Conservation (phyloP, 116 monocot species). For the Iris pallida region DNA sequence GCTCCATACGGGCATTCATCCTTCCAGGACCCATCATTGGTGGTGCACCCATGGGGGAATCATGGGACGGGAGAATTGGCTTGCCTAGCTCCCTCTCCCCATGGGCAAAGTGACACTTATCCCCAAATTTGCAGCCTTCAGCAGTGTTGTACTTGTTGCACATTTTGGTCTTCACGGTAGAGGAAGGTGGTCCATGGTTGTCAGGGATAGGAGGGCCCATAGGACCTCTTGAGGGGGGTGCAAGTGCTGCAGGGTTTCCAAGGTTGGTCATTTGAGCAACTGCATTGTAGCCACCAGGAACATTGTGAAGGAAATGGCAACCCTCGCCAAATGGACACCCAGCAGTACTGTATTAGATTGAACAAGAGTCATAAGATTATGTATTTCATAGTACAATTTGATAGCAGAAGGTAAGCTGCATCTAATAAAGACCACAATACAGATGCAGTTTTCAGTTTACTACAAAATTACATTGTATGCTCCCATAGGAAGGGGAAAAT, state of each 20-base stretch:
- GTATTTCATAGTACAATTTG: no score
- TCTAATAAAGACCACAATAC: no score
- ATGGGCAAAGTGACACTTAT: slow-evolving; percentile 84
- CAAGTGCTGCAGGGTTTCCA: slow-evolving; percentile 29
- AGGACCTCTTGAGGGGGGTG: slow-evolving; percentile 34
- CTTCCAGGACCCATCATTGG: slow-evolving; percentile 12
- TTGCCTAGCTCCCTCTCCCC: slow-evolving; percentile 72
- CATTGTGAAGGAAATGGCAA: slow-evolving; percentile 89
- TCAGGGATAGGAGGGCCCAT: slow-evolving; percentile 18
- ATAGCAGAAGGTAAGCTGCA: no score
- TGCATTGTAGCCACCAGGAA: slow-evolving; percentile 79
- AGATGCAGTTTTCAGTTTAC: no score
- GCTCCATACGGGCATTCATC: slow-evolving; percentile 21
- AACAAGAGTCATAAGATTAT: neutral
- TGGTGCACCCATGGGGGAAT: neutral
- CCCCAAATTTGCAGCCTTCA: slow-evolving; percentile 84
- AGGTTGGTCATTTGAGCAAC: slow-evolving; percentile 64
- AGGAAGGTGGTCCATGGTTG: slow-evolving; percentile 23
- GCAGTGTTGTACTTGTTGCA: slow-evolving; percentile 71
- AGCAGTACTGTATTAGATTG: slow-evolving; percentile 59
- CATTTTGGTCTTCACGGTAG: slow-evolving; percentile 45
- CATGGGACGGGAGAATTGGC: slow-evolving; percentile 3
- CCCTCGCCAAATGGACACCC: slow-evolving; percentile 93
- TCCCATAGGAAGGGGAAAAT: no score
- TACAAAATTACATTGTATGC: no score